Conservation (phyloP, 495 filamentous ascomycete genomes). For the Daldinia decipiens region DNA sequence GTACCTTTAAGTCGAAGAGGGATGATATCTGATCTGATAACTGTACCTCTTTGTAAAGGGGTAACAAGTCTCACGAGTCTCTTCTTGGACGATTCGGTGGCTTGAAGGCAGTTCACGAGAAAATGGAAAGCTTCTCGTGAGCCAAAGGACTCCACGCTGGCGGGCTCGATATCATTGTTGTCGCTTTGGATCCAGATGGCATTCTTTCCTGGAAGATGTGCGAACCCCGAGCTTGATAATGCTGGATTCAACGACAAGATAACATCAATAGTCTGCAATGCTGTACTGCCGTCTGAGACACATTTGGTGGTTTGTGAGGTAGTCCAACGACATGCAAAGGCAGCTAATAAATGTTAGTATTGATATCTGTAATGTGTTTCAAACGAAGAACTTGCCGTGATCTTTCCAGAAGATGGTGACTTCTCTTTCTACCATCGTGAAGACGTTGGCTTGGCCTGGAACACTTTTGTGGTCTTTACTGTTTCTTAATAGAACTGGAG, state of each 20-base stretch:
- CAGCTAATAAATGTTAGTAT: constrained; percentile 20
- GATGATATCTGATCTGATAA: constrained; percentile 43
- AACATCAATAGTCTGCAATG: constrained; percentile 19
- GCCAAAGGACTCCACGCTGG: constrained; percentile 23
- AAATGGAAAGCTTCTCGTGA: constrained; percentile 33
- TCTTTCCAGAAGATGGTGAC: constrained; percentile 11
- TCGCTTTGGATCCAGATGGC: neutral
- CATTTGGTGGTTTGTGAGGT: constrained; percentile 16
- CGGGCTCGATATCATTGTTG: constrained; percentile 1
- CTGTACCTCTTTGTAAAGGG: constrained; percentile 32
- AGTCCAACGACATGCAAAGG: constrained; percentile 33
- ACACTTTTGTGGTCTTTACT: neutral
- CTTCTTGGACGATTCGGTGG: constrained; percentile 7
- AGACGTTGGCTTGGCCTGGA: neutral
- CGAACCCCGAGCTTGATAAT: neutral
- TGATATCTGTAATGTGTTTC: neutral
- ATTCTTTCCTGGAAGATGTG: neutral
- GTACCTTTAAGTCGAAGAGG: constrained; percentile 41
- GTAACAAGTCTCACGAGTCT: constrained; percentile 37
- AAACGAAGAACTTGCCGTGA: constrained; percentile 17
- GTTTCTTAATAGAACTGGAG: constrained; percentile 6
- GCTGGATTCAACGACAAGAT: constrained; percentile 4
- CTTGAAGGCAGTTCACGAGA: constrained; percentile 35
- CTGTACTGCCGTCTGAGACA: constrained; percentile 4
- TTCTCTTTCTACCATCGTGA: constrained; percentile 26